Percentiles rank a stretch among this genome's conserved stretches.
These are phyloP conservation scores for Globisporangium middletonii DNA, from an alignment of 352 stramenopile genomes.

Conservation along the genomic window DNA sequence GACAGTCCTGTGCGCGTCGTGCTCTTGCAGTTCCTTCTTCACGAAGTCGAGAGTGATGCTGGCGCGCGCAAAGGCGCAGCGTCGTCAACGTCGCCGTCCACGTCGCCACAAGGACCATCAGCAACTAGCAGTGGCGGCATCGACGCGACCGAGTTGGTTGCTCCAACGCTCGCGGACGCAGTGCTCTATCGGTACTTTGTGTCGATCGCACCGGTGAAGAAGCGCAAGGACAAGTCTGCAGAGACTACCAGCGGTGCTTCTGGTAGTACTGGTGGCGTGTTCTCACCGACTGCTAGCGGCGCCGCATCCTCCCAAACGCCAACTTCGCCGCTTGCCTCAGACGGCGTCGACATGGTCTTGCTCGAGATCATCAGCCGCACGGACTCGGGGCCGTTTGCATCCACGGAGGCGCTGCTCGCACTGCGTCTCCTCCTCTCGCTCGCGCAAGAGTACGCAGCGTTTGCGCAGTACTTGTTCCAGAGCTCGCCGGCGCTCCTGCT, in stretches of 20 bases:
- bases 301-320: not conserved
- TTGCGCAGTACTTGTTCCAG: conserved; percentile 45
- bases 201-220: conserved; percentile 12
- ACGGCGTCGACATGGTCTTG: conserved; percentile 39
- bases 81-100: not conserved
- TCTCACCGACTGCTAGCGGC: not conserved
- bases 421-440: conserved; percentile 57
- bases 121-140: not conserved
- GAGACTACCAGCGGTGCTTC: conserved; percentile 9
- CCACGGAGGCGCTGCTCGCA: conserved; percentile 35
- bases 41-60: conserved; percentile 45
- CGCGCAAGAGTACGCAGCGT: conserved; percentile 34
- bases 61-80: not conserved
- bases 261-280: not conserved
- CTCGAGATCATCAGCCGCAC: conserved; percentile 47
- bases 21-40: conserved; percentile 45
- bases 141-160: conserved; percentile 12
- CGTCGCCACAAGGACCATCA: not conserved
- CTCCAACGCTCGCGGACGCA: conserved; percentile 35
- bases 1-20: conserved; percentile 30
- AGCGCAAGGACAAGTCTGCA: conserved; percentile 28
- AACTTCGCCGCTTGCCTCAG: conserved; percentile 9
- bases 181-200: conserved; percentile 23
- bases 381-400: conserved; percentile 20
- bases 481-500: conserved; percentile 17